phyloP scores from a whole-genome alignment of 2,329 filamentous ascomycete genomes.

The Aspergillus bombycis region DNA sequence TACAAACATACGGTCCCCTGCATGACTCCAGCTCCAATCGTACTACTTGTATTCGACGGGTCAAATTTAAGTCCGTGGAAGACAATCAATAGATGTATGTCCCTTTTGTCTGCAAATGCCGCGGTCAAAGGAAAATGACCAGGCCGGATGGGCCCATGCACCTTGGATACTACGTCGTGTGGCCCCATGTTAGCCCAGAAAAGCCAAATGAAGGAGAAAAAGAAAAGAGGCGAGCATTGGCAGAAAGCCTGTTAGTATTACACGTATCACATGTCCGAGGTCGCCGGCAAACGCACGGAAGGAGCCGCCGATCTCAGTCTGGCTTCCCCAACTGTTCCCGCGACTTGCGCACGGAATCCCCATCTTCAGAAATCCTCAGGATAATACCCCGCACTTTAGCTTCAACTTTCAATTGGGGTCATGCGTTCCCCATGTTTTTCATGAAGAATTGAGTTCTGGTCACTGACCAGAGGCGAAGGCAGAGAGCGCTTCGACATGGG shows the following conservation, averaged over 20 bases:
- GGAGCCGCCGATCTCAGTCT: neutral
- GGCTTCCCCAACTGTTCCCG: neutral
- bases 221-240: neutral
- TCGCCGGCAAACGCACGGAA: neutral
- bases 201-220: neutral
- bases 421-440: neutral
- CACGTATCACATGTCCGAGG: slow-evolving; percentile 2
- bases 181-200: neutral
- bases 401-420: neutral
- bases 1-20: neutral
- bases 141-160: too few relatives aligned
- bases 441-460: neutral
- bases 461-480: neutral
- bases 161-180: neutral
- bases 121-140: neutral
- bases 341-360: neutral
- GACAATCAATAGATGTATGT: neutral
- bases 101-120: neutral
- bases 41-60: neutral
- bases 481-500: neutral
- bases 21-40: neutral
- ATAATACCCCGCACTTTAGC: neutral
- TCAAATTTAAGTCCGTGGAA: neutral
- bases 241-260: neutral
- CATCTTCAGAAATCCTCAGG: neutral